A percentile compares a stretch with the other conserved stretches of the same genome.
Evolutionary conservation across 805 yeast species (phyloP).

Genomic region (Wickerhamiella hasegawae): DNA sequence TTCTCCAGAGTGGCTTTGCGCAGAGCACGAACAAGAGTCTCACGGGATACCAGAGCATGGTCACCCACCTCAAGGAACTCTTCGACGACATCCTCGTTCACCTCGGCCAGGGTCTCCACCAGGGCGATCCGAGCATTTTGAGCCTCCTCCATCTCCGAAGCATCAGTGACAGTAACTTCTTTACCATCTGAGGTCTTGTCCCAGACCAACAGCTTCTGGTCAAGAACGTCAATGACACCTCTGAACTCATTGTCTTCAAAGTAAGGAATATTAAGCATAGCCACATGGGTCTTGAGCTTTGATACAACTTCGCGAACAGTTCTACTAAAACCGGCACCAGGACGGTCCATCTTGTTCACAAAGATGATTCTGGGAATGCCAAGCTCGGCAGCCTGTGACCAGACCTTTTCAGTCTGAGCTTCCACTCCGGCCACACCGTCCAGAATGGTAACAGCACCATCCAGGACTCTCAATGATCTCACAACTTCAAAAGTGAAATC

Average conservation of each 20-base stretch:
- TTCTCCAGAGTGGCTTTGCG: constrained; percentile 44
- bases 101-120: constrained; percentile 70
- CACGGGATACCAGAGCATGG: constrained; percentile 44
- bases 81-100: constrained; percentile 64
- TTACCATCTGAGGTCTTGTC: constrained; percentile 30
- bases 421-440: constrained; percentile 98
- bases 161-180: constrained; percentile 28
- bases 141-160: constrained; percentile 20
- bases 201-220: constrained; percentile 40
- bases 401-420: constrained; percentile 93
- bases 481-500: constrained; percentile 93
- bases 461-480: constrained; percentile 75
- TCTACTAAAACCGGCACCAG: constrained; percentile 86
- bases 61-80: constrained; percentile 57
- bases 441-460: constrained; percentile 82
- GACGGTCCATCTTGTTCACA: constrained; percentile 90
- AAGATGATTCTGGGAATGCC: constrained; percentile 63
- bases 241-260: constrained; percentile 40
- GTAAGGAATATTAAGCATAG: constrained; percentile 61
- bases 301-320: constrained; percentile 73
- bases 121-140: constrained; percentile 59
- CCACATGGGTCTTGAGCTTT: constrained; percentile 59
- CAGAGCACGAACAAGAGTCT: constrained; percentile 41
- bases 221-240: constrained; percentile 65
- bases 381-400: constrained; percentile 66